Conservation (phyloP, 148 eudicot genomes). For the Cornus controversa region DNA sequence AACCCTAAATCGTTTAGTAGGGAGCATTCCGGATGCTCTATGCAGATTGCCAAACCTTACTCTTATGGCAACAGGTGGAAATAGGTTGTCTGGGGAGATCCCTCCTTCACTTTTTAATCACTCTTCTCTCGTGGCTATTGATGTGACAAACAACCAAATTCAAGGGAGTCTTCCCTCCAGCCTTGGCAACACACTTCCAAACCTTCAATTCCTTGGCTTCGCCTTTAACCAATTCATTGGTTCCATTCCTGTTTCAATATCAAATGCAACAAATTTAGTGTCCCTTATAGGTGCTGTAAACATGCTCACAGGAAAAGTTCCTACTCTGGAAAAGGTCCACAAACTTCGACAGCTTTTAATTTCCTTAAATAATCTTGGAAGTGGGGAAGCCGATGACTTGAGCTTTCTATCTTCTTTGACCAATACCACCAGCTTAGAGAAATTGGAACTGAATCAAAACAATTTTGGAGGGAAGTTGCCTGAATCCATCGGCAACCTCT, state of each 20-base stretch:
- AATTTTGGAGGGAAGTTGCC: conserved; percentile 22
- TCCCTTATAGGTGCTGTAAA: not conserved
- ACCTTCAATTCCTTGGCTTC: not conserved
- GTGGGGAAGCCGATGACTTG: conserved; percentile 22
- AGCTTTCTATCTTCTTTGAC: conserved; percentile 23
- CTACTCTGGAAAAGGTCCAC: not conserved
- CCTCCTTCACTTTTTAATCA: not conserved
- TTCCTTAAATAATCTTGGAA: conserved; percentile 15
- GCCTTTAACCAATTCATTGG: not conserved
- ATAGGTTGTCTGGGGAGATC: not conserved
- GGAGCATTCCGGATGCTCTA: not conserved
- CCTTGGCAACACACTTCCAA: not conserved
- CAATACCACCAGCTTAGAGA: conserved; percentile 18
- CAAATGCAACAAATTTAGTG: not conserved
- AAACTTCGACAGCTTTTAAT: not conserved
- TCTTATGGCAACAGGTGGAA: not conserved
- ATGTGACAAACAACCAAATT: not conserved
- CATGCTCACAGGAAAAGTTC: not conserved
- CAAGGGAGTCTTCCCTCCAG: not conserved
- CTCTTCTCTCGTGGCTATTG: not conserved
- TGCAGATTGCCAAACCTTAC: not conserved
- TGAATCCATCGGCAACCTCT: conserved; percentile 14
- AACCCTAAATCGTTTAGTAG: not conserved
- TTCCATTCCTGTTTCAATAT: not conserved
- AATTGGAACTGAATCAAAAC: conserved; percentile 10